A percentile compares a stretch with the other conserved stretches of the same genome.
phyloP scores from a whole-genome alignment of 2,329 filamentous ascomycete genomes.

The Fonsecaea pedrosoi region DNA sequence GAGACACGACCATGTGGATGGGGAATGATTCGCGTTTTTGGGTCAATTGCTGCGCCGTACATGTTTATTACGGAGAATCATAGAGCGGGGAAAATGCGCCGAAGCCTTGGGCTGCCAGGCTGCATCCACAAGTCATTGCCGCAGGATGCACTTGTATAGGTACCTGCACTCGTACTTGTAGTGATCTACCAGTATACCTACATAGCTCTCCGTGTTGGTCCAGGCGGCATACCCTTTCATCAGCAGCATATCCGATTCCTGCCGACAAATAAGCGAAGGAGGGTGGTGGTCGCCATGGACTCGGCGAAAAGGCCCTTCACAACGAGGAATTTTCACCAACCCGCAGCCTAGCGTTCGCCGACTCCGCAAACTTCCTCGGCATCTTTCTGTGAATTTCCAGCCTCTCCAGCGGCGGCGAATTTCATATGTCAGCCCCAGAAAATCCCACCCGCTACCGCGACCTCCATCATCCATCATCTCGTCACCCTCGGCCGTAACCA shows the following conservation, averaged over 20 bases:
- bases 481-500: slow-evolving; percentile 16
- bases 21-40: not conserved
- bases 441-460: not conserved
- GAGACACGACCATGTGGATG: not conserved
- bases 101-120: not conserved
- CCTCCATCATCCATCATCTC: not conserved
- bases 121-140: not conserved
- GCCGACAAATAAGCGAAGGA: slow-evolving; percentile 7
- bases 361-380: slow-evolving; percentile 20
- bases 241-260: not conserved
- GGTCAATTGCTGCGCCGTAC: not conserved
- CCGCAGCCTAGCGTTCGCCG: not conserved
- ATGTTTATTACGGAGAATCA: not conserved
- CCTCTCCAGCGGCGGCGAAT: slow-evolving; percentile 1
- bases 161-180: no score
- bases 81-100: not conserved
- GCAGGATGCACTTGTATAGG: no score
- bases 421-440: slow-evolving; percentile 22
- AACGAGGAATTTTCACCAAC: not conserved
- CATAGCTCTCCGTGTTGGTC: not conserved
- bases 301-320: not conserved
- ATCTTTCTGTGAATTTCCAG: slow-evolving; percentile 13
- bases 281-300: not conserved
- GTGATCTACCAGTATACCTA: no score
- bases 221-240: not conserved